phyloP scores from a whole-genome alignment of 208 protist species.

The Herpetomonas samuelpessoai region DNA sequence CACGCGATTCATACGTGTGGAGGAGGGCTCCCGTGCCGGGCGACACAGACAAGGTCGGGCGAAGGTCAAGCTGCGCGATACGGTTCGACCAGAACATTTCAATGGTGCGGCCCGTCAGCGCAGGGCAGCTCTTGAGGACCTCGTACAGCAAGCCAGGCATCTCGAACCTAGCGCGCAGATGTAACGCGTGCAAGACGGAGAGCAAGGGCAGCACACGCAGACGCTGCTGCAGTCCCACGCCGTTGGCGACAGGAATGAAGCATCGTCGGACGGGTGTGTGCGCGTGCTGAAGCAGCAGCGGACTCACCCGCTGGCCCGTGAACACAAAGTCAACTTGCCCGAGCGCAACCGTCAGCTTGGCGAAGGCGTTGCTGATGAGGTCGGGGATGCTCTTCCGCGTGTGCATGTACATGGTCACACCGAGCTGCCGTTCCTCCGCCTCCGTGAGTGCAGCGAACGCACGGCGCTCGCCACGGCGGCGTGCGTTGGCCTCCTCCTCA shows the following conservation, averaged over 20 bases:
- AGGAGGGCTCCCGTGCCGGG: slow-evolving; percentile 31
- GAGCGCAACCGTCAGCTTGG: slow-evolving; percentile 60
- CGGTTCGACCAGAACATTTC: slow-evolving; percentile 66
- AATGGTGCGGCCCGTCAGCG: slow-evolving; percentile 60
- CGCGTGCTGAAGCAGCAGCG: slow-evolving; percentile 47
- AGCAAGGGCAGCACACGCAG: slow-evolving; percentile 78
- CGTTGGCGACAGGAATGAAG: slow-evolving; percentile 56
- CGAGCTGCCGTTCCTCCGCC: slow-evolving; percentile 27
- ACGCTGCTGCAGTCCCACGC: slow-evolving; percentile 69
- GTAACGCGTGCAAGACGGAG: slow-evolving; percentile 62
- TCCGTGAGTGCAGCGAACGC: slow-evolving; percentile 5
- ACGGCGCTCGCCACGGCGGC: neutral
- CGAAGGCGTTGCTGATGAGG: slow-evolving; percentile 36
- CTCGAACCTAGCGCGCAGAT: slow-evolving; percentile 56
- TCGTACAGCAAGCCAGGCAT: slow-evolving; percentile 82
- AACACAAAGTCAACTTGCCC: slow-evolving; percentile 76
- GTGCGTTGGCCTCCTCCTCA: neutral
- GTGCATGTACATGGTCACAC: slow-evolving; percentile 23
- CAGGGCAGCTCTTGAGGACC: slow-evolving; percentile 74
- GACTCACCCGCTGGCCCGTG: slow-evolving; percentile 51
- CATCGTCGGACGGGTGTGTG: slow-evolving; percentile 52
- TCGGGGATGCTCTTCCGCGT: slow-evolving; percentile 47
- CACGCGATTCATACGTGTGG: slow-evolving; percentile 53
- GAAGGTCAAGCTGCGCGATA: slow-evolving; percentile 49
- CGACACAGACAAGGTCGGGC: slow-evolving; percentile 37